Base-by-base conservation (phyloP, 2,329 filamentous ascomycete species). In the Colletotrichum chlorophyti region DNA sequence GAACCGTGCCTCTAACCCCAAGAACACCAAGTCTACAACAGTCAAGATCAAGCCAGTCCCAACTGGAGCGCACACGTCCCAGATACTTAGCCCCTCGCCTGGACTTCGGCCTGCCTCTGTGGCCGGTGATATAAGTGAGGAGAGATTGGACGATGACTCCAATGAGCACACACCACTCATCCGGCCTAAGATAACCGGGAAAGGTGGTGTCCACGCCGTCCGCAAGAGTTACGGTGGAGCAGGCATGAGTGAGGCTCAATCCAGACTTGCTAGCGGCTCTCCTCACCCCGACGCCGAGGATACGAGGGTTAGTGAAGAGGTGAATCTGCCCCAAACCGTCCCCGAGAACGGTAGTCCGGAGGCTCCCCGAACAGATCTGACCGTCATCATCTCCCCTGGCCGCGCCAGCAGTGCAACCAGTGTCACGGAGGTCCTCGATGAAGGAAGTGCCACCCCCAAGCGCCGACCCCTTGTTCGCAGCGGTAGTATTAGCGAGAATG, bases 31-130 rank as follows among this genome's bases (percentile, higher is more conserved):
- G 15, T 83, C 82, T 15, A 83, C 84, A 15, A 83, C 86, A 1
- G 86, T 90, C 65, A 89, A 89, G 71, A 87, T 90, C 65, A 90
- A 90, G 73, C 74, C 87, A 64, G 86, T 84, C 23, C 32, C 23
- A 21, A 32, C 35, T 5, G 53, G 66, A 90, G 10, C 77, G 80
- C 46, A 74, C 80, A 23, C 19, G 47, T 65, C 21, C 29, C 38
- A 15, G 32, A 59, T 49, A 47, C 48, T 42, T 41, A 58, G 32
- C 57, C 65, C 51, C 17, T 29, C 55, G 15, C 55, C 43, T 50
- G 68, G 64, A 26, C 64, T 54, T 49, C 65, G 46, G 42, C 64
- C 45, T 52, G 65, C 60, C 32, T 64, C 58, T 48, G 69, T 68
- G 29, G 58, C 51, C 11, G 53, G 63, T 10, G 63, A 62, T 5